Evolutionary conservation across 2,329 filamentous ascomycete genomes (phyloP), one percentile per base, ranked within the genome.

Genomic region (Colletotrichum camelliae): DNA sequence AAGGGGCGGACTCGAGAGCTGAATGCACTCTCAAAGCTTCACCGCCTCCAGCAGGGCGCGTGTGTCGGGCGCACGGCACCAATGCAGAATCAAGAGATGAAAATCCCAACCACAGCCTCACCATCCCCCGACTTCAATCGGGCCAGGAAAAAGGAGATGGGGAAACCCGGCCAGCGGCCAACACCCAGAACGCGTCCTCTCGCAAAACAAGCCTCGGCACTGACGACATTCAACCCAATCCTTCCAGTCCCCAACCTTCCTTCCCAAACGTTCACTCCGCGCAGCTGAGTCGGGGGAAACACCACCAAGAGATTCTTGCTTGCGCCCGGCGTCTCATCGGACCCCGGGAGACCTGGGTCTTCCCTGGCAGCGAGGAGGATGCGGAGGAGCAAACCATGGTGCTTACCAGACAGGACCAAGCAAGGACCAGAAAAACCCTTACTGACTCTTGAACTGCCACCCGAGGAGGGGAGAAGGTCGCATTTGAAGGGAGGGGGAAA

Each of bases 261-360:
- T 35, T 21, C 9, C 27, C 27, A 58, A 69, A 33, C 58, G 39
- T 37, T 37, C 39, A 13, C 37, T 67, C 66, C 16, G 57, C 43
- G 29, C 48, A 57, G 73, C 73, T 75, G 73, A 75, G 73, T 75
- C 73, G 73, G 37, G 67, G 62, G 31, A 39, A 67, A 67, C 64
- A 69, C 73, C 70, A 73, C 70, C 64, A 75, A 60, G 27, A 55
- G 18, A 60, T 31, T 37, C 52, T 67, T 71, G 52, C 52, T 55
- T 31, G 39, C 43, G 62, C 72, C 69, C 31, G 65, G 65, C 70
- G 74, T 76, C 74, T 76, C 70, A 76, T 76, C 70, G 58, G 70
- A 65, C 64, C 74, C 65, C 48, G 48, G 52, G 9, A 24, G 65
- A 62, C 70, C 70, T 76, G 74, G 74, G 57, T 74, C 35, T 69